Percentiles rank a stretch among this genome's conserved stretches.
These are phyloP conservation scores for Ustanciosporium gigantosporum DNA, from an alignment of 1,284 basidiomycete genomes.

Conservation along the genomic window DNA sequence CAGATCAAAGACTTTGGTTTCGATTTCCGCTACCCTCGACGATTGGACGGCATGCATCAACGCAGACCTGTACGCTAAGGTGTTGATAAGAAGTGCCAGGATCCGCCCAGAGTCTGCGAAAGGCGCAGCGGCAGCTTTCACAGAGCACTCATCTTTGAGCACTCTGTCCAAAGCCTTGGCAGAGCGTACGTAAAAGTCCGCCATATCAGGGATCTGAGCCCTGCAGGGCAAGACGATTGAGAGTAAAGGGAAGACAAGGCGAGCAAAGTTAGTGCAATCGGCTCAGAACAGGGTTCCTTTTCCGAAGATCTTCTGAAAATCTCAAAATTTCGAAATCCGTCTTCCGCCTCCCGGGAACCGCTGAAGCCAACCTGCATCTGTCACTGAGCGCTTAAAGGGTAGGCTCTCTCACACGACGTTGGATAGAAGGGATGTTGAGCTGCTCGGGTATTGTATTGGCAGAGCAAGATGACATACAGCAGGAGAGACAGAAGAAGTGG, in stretches of 20 bases:
- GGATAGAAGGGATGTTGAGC: too few species aligned
- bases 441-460: too few species aligned
- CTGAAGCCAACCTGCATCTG: too few species aligned
- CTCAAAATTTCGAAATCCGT: constrained; percentile 3
- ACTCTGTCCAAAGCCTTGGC: constrained; percentile 43
- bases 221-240: not conserved
- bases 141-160: constrained; percentile 40
- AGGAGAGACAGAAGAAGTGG: too few species aligned
- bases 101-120: constrained; percentile 44
- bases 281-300: too few species aligned
- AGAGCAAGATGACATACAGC: too few species aligned
- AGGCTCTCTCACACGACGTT: too few species aligned
- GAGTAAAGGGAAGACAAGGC: not conserved
- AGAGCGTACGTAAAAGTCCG: constrained; percentile 53
- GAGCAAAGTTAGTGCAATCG: too few species aligned
- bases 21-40: constrained; percentile 20
- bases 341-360: too few species aligned
- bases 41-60: constrained; percentile 28
- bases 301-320: constrained; percentile 7
- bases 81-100: constrained; percentile 48
- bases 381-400: too few species aligned
- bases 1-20: constrained; percentile 27
- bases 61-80: constrained; percentile 38
- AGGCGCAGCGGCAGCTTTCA: constrained; percentile 41
- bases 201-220: constrained; percentile 20